phyloP scores from a whole-genome alignment of 78 protist genomes.

The Dictyostelium firmibasis region DNA sequence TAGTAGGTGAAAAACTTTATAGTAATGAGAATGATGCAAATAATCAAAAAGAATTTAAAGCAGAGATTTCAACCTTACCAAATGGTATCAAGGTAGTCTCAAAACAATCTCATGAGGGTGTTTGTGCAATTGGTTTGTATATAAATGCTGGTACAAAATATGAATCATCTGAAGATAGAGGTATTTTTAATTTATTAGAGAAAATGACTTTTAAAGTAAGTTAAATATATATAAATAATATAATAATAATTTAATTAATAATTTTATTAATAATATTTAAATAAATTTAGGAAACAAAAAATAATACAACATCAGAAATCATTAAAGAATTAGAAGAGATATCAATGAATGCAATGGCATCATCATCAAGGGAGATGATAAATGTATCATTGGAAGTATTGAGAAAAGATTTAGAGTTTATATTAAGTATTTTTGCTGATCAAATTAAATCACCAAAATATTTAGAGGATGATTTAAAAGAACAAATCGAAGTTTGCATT shows the following conservation, averaged over 20 bases:
- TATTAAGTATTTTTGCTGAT: conserved; percentile 10
- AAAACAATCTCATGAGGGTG: conserved; percentile 17
- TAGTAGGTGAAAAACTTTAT: background rate
- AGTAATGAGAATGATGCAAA: background rate
- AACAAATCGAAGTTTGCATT: background rate
- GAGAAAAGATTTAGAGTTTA: conserved; percentile 45
- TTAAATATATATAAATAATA: background rate
- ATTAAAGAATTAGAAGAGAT: conserved; percentile 2
- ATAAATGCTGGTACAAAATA: conserved; percentile 20
- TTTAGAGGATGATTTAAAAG: conserved; percentile 20
- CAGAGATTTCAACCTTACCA: conserved; percentile 39
- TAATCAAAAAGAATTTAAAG: background rate
- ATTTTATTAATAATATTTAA: background rate
- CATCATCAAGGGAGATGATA: background rate
- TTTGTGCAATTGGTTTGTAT: conserved; percentile 61
- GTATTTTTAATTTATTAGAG: conserved; percentile 58
- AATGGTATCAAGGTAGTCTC: conserved; percentile 43
- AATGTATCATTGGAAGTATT: conserved; percentile 21
- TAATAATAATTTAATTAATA: background rate
- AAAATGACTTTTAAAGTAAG: conserved; percentile 57
- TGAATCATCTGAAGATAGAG: conserved; percentile 42
- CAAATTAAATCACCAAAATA: conserved; percentile 43
- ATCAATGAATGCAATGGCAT: conserved; percentile 35
- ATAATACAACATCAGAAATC: conserved; percentile 41
- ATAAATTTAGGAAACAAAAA: conserved; percentile 42